These are phyloP conservation scores for Myriosclerotinia scirpicola DNA, from an alignment of 2,329 filamentous ascomycete species.

Conservation along the genomic window DNA sequence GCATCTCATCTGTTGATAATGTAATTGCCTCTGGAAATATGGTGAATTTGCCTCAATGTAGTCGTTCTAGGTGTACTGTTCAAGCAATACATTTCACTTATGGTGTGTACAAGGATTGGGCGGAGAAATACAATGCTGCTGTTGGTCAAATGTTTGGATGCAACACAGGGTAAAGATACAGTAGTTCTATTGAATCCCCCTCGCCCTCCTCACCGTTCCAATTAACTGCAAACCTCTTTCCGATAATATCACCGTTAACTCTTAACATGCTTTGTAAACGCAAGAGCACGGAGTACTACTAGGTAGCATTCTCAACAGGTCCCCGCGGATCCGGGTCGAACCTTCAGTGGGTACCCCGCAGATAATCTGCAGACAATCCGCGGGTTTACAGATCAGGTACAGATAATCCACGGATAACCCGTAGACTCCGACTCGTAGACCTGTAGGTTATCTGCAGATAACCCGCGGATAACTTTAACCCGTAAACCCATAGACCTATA, in stretches of 20 bases:
- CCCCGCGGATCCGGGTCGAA: too few species aligned
- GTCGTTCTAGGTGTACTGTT: conserved; percentile 3
- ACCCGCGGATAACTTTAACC: too few species aligned
- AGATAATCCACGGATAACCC: too few species aligned
- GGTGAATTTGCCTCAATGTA: conserved; percentile 4
- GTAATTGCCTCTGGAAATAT: not conserved
- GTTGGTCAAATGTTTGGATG: not conserved
- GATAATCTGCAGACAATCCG: too few species aligned
- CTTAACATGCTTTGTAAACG: not conserved
- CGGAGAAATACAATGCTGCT: not conserved
- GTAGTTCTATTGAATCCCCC: not conserved
- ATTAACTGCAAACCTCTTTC: not conserved
- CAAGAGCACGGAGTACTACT: not conserved
- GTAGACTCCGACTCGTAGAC: too few species aligned
- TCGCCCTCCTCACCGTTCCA: not conserved
- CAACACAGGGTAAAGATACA: conserved; percentile 2
- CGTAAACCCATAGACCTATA: too few species aligned
- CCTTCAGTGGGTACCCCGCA: too few species aligned
- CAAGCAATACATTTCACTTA: not conserved
- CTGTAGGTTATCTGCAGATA: too few species aligned
- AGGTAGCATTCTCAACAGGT: too few species aligned
- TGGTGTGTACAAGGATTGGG: conserved; percentile 10
- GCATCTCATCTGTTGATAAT: not conserved
- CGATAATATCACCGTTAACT: conserved; percentile 12
- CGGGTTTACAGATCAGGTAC: too few species aligned